phyloP scores from a whole-genome alignment of 2,329 filamentous ascomycete genomes.

The Claviceps digitariae region DNA sequence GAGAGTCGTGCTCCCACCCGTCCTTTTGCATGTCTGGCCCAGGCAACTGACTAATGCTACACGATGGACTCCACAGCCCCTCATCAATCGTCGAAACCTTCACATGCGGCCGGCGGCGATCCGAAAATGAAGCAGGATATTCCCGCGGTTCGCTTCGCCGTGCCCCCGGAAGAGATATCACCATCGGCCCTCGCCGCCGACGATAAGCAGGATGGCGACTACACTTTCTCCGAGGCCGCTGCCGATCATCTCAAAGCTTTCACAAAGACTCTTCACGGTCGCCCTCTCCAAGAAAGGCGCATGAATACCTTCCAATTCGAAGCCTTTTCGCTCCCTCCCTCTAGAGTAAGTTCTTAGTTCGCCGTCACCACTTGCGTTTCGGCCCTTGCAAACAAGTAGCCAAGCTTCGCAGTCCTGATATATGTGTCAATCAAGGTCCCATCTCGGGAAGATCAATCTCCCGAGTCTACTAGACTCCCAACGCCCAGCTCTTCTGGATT shows the following conservation, averaged over 20 bases:
- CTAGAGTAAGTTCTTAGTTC: constrained; percentile 55
- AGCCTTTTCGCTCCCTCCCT: constrained; percentile 74
- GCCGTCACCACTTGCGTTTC: constrained; percentile 1
- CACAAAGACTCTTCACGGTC: constrained; percentile 57
- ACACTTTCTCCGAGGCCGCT: constrained; percentile 28
- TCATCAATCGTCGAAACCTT: background rate
- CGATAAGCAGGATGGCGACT: constrained; percentile 12
- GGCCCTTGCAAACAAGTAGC: background rate
- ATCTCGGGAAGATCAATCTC: constrained; percentile 46
- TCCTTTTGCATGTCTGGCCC: background rate
- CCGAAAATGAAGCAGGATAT: constrained; percentile 13
- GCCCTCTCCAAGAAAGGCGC: constrained; percentile 66
- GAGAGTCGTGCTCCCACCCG: background rate
- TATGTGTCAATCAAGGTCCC: constrained; percentile 28
- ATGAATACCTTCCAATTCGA: constrained; percentile 84
- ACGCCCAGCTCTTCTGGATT: constrained; percentile 52
- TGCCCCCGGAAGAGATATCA: constrained; percentile 54
- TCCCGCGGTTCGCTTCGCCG: constrained; percentile 56
- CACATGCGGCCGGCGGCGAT: constrained; percentile 6
- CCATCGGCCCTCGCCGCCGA: constrained; percentile 29
- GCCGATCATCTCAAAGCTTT: constrained; percentile 57
- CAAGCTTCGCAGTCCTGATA: background rate
- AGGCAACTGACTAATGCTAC: background rate
- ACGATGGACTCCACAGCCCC: constrained; percentile 1
- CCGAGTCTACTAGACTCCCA: constrained; percentile 48